phyloP scores from a whole-genome alignment of 2,329 filamentous ascomycete species.

The Polychaeton citri region DNA sequence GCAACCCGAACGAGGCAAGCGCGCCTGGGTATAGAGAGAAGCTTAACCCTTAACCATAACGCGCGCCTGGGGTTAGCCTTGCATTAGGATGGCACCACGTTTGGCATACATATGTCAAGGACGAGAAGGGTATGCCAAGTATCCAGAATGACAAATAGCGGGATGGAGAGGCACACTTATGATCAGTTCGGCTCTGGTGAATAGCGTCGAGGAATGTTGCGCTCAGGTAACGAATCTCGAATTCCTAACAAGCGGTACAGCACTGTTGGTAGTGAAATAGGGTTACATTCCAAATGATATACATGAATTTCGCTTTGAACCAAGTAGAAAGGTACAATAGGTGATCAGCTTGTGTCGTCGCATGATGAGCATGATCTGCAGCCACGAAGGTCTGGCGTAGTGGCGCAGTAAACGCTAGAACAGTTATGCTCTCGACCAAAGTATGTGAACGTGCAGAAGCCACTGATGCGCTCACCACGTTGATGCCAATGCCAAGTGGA shows the following conservation, averaged over 20 bases:
- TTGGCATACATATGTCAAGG: neutral
- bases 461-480: neutral
- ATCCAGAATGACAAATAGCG: neutral
- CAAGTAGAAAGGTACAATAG: too few relatives aligned
- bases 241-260: neutral
- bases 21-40: neutral
- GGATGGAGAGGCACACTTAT: neutral
- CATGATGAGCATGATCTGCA: too few relatives aligned
- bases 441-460: neutral
- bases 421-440: too few relatives aligned
- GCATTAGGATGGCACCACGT: neutral
- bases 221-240: neutral
- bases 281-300: neutral
- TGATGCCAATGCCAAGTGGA: neutral
- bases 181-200: neutral
- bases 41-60: neutral
- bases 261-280: neutral
- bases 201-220: neutral
- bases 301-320: neutral
- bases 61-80: neutral
- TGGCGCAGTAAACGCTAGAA: too few relatives aligned
- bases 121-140: neutral
- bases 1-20: neutral
- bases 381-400: too few relatives aligned
- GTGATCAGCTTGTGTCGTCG: too few relatives aligned